Evolutionary conservation across 2,329 filamentous ascomycete genomes (phyloP).

Genomic region (Xylariaceae sp.): DNA sequence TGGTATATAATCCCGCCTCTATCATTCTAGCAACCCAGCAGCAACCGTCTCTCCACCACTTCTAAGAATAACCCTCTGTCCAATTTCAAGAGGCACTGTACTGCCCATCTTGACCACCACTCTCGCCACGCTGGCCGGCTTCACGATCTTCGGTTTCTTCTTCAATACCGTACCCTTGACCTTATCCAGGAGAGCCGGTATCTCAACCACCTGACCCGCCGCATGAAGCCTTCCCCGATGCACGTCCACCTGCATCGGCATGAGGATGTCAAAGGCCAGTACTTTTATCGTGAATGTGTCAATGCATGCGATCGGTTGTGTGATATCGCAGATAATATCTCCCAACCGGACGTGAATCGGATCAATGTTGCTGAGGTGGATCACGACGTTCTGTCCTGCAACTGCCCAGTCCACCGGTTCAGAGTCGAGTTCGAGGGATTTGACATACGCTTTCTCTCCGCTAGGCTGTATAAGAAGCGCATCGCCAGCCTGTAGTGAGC

Average conservation of each 20-base stretch:
- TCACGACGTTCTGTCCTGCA: slow-evolving; percentile 79
- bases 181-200: slow-evolving; percentile 76
- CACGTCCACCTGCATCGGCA: slow-evolving; percentile 85
- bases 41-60: slow-evolving; percentile 80
- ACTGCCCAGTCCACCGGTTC: slow-evolving; percentile 81
- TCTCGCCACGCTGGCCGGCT: slow-evolving; percentile 72
- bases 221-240: slow-evolving; percentile 81
- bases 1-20: no score
- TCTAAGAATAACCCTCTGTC: slow-evolving; percentile 75
- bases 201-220: slow-evolving; percentile 66
- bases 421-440: slow-evolving; percentile 73
- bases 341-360: slow-evolving; percentile 76
- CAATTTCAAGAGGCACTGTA: slow-evolving; percentile 74
- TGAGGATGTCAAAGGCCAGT: slow-evolving; percentile 82
- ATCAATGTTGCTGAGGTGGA: slow-evolving; percentile 85
- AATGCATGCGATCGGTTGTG: slow-evolving; percentile 64
- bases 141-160: slow-evolving; percentile 80
- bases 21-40: slow-evolving; percentile 75
- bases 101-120: slow-evolving; percentile 70
- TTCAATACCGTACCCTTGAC: slow-evolving; percentile 69
- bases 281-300: slow-evolving; percentile 78
- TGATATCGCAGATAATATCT: slow-evolving; percentile 76
- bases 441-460: slow-evolving; percentile 75
- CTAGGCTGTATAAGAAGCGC: slow-evolving; percentile 74
- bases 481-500: slow-evolving; percentile 81